Percentiles rank a stretch among this genome's conserved stretches.
phyloP scores from a whole-genome alignment of 768 basidiomycete species.

The Podaxis mareebaensis region DNA sequence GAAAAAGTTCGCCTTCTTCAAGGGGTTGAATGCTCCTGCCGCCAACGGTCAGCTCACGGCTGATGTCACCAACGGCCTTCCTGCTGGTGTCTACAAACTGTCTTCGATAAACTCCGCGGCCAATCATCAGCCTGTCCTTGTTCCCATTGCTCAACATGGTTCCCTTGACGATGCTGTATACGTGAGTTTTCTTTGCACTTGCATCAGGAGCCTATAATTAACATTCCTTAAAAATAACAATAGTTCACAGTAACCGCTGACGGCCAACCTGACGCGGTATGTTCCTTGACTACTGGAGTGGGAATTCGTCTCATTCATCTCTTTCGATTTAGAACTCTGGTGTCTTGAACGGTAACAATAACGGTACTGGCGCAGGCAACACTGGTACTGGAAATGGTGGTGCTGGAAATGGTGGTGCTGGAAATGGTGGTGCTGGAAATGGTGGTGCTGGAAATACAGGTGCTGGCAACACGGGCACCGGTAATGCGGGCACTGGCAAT shows the following conservation, averaged over 20 bases:
- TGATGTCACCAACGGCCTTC: constrained; percentile 53
- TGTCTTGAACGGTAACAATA: background rate
- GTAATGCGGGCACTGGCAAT: constrained; percentile 9
- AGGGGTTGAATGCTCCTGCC: constrained; percentile 45
- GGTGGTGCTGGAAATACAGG: constrained; percentile 12
- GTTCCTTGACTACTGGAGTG: background rate
- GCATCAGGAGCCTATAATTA: background rate
- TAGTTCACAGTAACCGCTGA: constrained; percentile 20
- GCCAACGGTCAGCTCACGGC: constrained; percentile 49
- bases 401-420: constrained; percentile 13
- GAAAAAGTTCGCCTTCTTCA: constrained; percentile 58
- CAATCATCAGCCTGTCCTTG: constrained; percentile 63
- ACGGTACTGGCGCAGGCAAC: background rate
- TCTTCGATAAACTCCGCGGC: constrained; percentile 57
- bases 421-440: constrained; percentile 15
- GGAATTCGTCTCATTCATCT: background rate
- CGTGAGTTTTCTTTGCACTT: constrained; percentile 33
- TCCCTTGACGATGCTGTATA: constrained; percentile 58
- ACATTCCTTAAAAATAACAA: background rate
- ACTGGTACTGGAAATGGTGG: constrained; percentile 4
- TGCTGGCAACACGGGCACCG: background rate
- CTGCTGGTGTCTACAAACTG: constrained; percentile 59
- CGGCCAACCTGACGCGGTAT: constrained; percentile 14
- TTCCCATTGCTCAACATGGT: constrained; percentile 62
- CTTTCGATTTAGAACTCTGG: constrained; percentile 3